Base-by-base conservation (phyloP, 768 basidiomycete species). In the Daedaleopsis sinensis region DNA sequence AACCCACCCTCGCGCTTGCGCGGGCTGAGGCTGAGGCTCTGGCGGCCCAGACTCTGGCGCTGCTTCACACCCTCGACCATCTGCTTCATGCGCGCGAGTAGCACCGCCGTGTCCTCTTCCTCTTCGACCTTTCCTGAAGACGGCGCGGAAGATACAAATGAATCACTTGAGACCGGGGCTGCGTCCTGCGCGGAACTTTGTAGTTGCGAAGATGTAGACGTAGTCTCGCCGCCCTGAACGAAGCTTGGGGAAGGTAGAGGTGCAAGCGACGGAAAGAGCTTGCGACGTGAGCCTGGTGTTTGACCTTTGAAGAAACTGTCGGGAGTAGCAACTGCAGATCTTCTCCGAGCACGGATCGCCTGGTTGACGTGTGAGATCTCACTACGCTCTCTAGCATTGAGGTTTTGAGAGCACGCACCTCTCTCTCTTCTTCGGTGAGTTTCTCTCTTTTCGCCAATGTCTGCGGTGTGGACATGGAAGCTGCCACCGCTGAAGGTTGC, bases 321-420 rank as follows among this genome's bases (percentile, higher is more conserved):
- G 60, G 84, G 70, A 63, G 78, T 74, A 3, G 73, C 76, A 42
- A 88, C 69, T 0, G 87, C 88, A 56, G 86, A 88, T 11, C 81
- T 78, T 24, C 88, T 74, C 10, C 88, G 80, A 55, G 87, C 87
- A 64, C 82, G 80, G 44, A 90, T 89, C 0, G 85, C 87, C 79
- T 84, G 27, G 27, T 32, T 7, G 27, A 32, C 27, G 27, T 3
- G 27, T 32, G 27, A 32, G 27, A 3, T 32, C 27, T 32, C 27
- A 32, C 27, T 32, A 7, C n/a, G n/a, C n/a, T n/a, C n/a, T n/a
- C n/a, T n/a, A 13, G 13, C 3, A 8, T 11, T 16, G 10, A 23
- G 3, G 16, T 35, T 13, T n/a, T 13, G 35, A 52, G 10, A 19
- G 5, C 11, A 52, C 67, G n/a, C 21, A 79, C 80, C 74, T 78